A percentile compares a stretch with the other conserved stretches of the same genome.
Evolutionary conservation across 2,329 filamentous ascomycete genomes (phyloP).

Genomic region (Neonectria faginata): DNA sequence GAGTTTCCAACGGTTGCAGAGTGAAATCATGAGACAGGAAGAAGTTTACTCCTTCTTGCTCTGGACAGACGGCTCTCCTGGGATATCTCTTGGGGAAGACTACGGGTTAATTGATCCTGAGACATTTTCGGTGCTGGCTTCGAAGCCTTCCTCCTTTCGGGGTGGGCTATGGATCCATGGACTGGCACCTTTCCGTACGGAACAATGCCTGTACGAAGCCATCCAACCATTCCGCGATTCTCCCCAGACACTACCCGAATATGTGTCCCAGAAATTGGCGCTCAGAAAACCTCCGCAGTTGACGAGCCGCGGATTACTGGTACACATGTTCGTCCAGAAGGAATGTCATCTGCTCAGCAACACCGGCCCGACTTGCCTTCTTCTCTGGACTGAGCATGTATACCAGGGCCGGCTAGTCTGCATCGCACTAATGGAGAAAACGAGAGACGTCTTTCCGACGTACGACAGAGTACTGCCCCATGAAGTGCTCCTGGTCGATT

Average conservation of each 20-base stretch:
- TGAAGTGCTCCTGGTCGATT: not conserved
- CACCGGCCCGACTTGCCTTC: no score
- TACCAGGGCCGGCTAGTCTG: not conserved
- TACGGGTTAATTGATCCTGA: no score
- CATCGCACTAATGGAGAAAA: not conserved
- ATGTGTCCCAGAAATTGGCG: not conserved
- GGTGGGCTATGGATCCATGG: not conserved
- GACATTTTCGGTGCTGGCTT: not conserved
- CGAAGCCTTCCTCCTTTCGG: not conserved
- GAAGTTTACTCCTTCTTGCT: not conserved
- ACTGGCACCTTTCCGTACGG: no score
- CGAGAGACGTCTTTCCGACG: not conserved
- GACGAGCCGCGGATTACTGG: not conserved
- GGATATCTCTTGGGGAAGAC: no score
- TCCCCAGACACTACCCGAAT: not conserved
- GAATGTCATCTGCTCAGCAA: no score
- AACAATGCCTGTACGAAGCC: not conserved
- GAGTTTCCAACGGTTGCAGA: conserved; percentile 19
- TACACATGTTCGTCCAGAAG: not conserved
- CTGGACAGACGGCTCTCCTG: not conserved
- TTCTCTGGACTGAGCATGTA: not conserved
- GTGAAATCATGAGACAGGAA: conserved; percentile 11
- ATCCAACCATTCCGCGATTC: not conserved
- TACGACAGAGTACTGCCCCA: not conserved
- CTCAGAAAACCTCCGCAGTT: not conserved